phyloP scores from a whole-genome alignment of 192 early-diverging fungal genomes.

The Linnemannia hyalina region DNA sequence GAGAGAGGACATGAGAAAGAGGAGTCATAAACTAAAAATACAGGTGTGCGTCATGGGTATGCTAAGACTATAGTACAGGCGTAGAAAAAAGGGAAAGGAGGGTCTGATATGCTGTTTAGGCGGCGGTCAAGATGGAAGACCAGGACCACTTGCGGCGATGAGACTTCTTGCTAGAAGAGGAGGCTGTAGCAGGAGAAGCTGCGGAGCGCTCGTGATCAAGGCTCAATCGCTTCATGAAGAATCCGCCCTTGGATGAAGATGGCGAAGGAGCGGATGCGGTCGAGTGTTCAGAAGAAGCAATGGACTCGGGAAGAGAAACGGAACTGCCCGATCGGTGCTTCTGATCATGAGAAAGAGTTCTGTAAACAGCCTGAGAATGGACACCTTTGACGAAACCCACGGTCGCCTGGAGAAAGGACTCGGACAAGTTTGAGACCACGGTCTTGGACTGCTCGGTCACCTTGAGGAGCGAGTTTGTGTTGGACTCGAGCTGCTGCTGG shows the following conservation, averaged over 20 bases:
- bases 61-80: neutral
- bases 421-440: neutral
- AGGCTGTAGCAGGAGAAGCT: slow-evolving; percentile 1
- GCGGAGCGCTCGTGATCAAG: neutral
- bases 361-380: neutral
- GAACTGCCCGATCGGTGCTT: neutral
- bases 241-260: neutral
- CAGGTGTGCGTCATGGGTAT: neutral
- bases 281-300: slow-evolving; percentile 3
- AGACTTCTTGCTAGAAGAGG: slow-evolving; percentile 6
- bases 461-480: neutral
- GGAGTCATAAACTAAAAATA: slow-evolving; percentile 1
- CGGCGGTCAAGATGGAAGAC: slow-evolving; percentile 15
- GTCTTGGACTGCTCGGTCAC: slow-evolving; percentile 1
- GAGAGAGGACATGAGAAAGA: neutral
- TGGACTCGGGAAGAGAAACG: neutral
- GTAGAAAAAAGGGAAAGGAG: neutral
- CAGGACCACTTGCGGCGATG: slow-evolving; percentile 42
- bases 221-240: neutral
- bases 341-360: neutral
- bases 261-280: slow-evolving; percentile 7
- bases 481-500: slow-evolving; percentile 13
- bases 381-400: neutral
- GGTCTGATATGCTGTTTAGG: slow-evolving; percentile 2
- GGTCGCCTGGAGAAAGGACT: neutral